phyloP scores from a whole-genome alignment of 2,329 filamentous ascomycete genomes.

The Fusarium keratoplasticum region DNA sequence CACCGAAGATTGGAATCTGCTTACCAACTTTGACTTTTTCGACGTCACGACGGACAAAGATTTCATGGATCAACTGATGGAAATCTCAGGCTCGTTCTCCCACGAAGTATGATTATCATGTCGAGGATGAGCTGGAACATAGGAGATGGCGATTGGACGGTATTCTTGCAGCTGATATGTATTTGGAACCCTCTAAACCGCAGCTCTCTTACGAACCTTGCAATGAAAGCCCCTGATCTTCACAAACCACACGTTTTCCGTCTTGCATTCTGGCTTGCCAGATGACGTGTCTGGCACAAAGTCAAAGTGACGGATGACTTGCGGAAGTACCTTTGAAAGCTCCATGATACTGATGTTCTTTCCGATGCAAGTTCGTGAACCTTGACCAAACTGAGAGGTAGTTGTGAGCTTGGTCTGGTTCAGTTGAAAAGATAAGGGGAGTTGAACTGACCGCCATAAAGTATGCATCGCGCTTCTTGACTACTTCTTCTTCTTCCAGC shows the following conservation, averaged over 20 bases:
- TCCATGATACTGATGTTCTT: background rate
- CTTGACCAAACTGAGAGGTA: background rate
- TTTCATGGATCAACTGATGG: background rate
- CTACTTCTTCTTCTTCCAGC: background rate
- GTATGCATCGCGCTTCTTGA: background rate
- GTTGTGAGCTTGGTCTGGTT: background rate
- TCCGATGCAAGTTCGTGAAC: background rate
- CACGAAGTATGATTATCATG: background rate
- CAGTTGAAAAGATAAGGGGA: background rate
- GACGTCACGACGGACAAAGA: background rate
- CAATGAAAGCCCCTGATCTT: background rate
- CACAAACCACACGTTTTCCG: background rate
- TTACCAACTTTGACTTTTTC: background rate
- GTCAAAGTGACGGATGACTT: background rate
- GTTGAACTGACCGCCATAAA: background rate
- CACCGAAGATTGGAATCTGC: background rate
- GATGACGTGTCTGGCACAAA: background rate
- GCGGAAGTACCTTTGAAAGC: background rate
- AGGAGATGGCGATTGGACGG: background rate
- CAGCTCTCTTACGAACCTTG: background rate
- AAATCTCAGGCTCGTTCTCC: background rate
- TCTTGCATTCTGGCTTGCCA: background rate
- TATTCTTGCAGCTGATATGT: background rate
- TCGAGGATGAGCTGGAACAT: background rate
- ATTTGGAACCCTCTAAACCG: background rate